phyloP scores from a whole-genome alignment of 2,329 filamentous ascomycete genomes.

The Aspergillus calidoustus region DNA sequence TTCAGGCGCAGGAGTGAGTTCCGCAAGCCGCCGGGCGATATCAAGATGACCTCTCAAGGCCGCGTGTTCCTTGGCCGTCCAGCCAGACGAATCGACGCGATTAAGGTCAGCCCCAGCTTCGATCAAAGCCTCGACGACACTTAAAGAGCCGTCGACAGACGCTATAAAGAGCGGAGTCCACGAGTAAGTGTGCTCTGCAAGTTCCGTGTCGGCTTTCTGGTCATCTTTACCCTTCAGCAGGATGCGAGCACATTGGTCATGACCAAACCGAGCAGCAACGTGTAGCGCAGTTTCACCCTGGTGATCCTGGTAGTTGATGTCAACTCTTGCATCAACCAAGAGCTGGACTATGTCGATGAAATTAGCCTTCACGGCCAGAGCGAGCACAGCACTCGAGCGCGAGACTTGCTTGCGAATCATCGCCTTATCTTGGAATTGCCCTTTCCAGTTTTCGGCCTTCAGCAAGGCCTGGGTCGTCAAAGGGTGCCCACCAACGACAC shows the following conservation, averaged over 20 bases:
- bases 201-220: constrained; percentile 76
- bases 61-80: constrained; percentile 93
- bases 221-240: constrained; percentile 71
- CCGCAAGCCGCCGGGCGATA: constrained; percentile 72
- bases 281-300: constrained; percentile 91
- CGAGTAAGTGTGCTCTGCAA: constrained; percentile 80
- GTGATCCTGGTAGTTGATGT: constrained; percentile 91
- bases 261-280: constrained; percentile 86
- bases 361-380: constrained; percentile 86
- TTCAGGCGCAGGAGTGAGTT: constrained; percentile 55
- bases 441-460: constrained; percentile 77
- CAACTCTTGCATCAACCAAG: constrained; percentile 84
- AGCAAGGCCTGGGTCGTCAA: constrained; percentile 82
- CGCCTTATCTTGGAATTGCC: constrained; percentile 64
- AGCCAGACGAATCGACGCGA: constrained; percentile 81
- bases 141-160: constrained; percentile 81
- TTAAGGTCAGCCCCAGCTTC: constrained; percentile 77
- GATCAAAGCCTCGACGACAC: constrained; percentile 76
- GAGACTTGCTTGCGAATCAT: constrained; percentile 71
- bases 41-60: constrained; percentile 84
- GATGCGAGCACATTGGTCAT: constrained; percentile 77
- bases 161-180: constrained; percentile 97
- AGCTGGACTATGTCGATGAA: constrained; percentile 83
- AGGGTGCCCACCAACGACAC: constrained; percentile 87
- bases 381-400: constrained; percentile 85